Evolutionary conservation across 805 yeast genomes (phyloP).

Genomic region (Metschnikowia dekortorum): DNA sequence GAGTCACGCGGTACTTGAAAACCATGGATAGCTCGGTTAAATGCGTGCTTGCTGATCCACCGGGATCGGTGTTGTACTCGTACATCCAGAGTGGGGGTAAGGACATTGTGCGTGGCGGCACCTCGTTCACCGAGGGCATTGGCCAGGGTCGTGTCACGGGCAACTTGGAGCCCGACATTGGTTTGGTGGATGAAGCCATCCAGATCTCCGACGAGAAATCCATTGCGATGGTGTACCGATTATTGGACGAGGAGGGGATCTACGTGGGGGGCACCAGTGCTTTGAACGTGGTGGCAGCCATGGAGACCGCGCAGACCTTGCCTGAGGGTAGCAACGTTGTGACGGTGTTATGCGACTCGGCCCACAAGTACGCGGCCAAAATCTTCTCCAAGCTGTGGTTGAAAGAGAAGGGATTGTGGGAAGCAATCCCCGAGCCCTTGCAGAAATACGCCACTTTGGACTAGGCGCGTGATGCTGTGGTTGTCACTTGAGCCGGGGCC

Average conservation of each 20-base stretch:
- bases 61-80: constrained; percentile 82
- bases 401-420: constrained; percentile 59
- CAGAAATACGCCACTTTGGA: constrained; percentile 56
- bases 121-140: constrained; percentile 92
- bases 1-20: constrained; percentile 74
- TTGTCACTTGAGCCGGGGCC: no score
- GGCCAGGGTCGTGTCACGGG: constrained; percentile 93
- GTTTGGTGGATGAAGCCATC: constrained; percentile 73
- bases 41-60: constrained; percentile 84
- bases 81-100: constrained; percentile 70
- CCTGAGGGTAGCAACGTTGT: constrained; percentile 82
- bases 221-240: constrained; percentile 76
- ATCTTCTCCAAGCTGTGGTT: constrained; percentile 78
- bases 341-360: constrained; percentile 86
- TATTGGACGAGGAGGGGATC: constrained; percentile 86
- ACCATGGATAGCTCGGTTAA: constrained; percentile 56
- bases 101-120: constrained; percentile 66
- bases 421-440: constrained; percentile 65
- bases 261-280: constrained; percentile 90
- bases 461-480: constrained; percentile 6
- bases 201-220: constrained; percentile 75
- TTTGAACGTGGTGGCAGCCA: constrained; percentile 86
- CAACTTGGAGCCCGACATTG: constrained; percentile 70
- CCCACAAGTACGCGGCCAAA: constrained; percentile 82
- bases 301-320: constrained; percentile 63